A percentile compares a stretch with the other conserved stretches of the same genome.
These are phyloP conservation scores for Globisporangium okanoganense DNA, from an alignment of 352 stramenopile species.

Conservation along the genomic window DNA sequence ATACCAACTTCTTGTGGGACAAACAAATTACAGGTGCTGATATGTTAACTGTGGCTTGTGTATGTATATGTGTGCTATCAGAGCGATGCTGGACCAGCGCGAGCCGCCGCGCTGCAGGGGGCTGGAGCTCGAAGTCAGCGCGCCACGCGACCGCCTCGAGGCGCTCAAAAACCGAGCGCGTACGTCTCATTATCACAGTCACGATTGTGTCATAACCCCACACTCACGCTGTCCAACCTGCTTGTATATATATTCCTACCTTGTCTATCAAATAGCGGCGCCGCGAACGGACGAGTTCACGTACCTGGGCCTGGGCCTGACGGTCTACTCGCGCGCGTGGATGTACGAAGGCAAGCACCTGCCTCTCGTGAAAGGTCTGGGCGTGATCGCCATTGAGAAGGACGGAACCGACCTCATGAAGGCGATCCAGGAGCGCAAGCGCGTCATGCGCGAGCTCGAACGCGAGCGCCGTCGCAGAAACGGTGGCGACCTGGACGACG, in stretches of 20 bases:
- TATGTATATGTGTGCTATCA: background rate
- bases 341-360: slow-evolving; percentile 53
- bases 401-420: slow-evolving; percentile 54
- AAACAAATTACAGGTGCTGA: too few species aligned
- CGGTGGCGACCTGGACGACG: slow-evolving; percentile 16
- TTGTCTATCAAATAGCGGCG: too few species aligned
- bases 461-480: slow-evolving; percentile 21
- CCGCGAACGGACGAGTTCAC: slow-evolving; percentile 51
- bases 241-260: background rate
- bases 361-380: slow-evolving; percentile 46
- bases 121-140: slow-evolving; percentile 37
- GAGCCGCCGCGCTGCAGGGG: slow-evolving; percentile 50
- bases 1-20: too few species aligned
- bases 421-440: slow-evolving; percentile 61
- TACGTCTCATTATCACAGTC: slow-evolving; percentile 14
- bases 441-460: slow-evolving; percentile 48
- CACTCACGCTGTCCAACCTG: background rate
- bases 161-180: slow-evolving; percentile 41
- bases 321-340: slow-evolving; percentile 56
- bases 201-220: background rate
- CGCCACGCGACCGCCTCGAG: slow-evolving; percentile 38
- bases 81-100: slow-evolving; percentile 50
- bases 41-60: too few species aligned
- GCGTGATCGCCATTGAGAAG: slow-evolving; percentile 44
- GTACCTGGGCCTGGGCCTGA: slow-evolving; percentile 55